phyloP scores from a whole-genome alignment of 2,329 filamentous ascomycete species.

The Ophiostoma sp. region DNA sequence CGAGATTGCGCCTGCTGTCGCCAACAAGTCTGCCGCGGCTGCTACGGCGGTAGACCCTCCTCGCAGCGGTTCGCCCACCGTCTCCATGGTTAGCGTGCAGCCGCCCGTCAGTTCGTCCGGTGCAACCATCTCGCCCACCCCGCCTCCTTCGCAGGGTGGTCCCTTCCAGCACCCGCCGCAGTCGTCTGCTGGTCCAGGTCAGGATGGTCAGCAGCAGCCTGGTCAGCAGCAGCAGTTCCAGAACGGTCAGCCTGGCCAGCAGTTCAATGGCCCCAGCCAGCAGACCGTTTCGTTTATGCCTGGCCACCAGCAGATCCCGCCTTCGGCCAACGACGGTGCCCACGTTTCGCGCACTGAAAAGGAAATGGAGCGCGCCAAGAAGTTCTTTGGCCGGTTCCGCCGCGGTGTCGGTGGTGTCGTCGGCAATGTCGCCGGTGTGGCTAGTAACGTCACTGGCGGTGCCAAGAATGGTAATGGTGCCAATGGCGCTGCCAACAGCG shows the following conservation, averaged over 20 bases:
- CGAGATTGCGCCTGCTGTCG: not conserved
- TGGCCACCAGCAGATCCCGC: slow-evolving; percentile 1
- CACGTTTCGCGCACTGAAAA: slow-evolving; percentile 27
- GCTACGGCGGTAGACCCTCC: not conserved
- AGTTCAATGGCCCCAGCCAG: not conserved
- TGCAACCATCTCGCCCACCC: slow-evolving; percentile 15
- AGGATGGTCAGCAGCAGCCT: slow-evolving; percentile 15
- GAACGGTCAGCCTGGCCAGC: not conserved
- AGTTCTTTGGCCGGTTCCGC: slow-evolving; percentile 28
- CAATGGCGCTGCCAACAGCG: slow-evolving; percentile 25
- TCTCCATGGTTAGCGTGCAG: slow-evolving; percentile 17
- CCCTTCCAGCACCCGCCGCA: slow-evolving; percentile 13
- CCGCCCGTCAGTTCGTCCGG: slow-evolving; percentile 16
- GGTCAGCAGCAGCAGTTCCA: slow-evolving; percentile 10
- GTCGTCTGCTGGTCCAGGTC: not conserved
- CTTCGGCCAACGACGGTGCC: not conserved
- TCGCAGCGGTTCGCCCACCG: slow-evolving; percentile 15
- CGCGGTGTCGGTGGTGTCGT: slow-evolving; percentile 27
- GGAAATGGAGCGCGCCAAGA: slow-evolving; percentile 32
- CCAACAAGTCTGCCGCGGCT: not conserved
- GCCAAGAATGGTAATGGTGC: slow-evolving; percentile 27
- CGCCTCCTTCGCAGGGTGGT: slow-evolving; percentile 13
- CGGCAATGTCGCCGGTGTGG: slow-evolving; percentile 13
- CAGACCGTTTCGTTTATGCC: not conserved
- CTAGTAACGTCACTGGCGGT: slow-evolving; percentile 13